These are phyloP conservation scores for Dichotomopilus funicola DNA, from an alignment of 2,329 filamentous ascomycete genomes.

Conservation along the genomic window DNA sequence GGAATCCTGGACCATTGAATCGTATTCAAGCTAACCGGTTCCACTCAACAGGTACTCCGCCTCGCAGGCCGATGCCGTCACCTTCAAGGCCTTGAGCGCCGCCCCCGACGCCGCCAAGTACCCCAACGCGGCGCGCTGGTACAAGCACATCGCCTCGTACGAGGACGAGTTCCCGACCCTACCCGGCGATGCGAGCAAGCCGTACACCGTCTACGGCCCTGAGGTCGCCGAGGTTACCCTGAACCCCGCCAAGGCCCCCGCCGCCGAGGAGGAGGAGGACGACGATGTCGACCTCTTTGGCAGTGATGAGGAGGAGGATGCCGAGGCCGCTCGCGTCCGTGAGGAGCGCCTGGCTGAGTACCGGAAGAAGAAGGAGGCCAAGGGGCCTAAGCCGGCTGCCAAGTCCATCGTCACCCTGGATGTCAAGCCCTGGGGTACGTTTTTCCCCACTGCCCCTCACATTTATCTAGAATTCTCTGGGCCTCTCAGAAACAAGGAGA, in stretches of 20 bases:
- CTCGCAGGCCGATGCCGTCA: constrained; percentile 91
- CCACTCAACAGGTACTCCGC: constrained; percentile 45
- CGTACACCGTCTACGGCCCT: constrained; percentile 85
- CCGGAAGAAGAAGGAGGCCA: constrained; percentile 92
- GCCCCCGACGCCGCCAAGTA: constrained; percentile 77
- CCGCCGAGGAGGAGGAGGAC: constrained; percentile 64
- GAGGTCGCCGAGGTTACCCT: constrained; percentile 69
- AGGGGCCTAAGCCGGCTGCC: constrained; percentile 74
- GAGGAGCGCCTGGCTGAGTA: constrained; percentile 90
- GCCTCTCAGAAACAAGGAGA: neutral
- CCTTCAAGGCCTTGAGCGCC: constrained; percentile 80
- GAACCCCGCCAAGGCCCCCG: constrained; percentile 80
- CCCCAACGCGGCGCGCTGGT: constrained; percentile 94
- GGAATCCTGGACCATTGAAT: neutral
- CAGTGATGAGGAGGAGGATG: constrained; percentile 91
- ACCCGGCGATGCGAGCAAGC: constrained; percentile 82
- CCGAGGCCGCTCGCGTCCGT: constrained; percentile 74
- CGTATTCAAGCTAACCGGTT: constrained; percentile 2
- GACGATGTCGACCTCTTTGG: constrained; percentile 91
- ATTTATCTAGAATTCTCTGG: neutral
- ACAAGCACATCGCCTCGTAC: constrained; percentile 95
- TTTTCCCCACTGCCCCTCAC: constrained; percentile 4
- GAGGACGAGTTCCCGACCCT: constrained; percentile 88
- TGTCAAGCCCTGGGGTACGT: constrained; percentile 97
- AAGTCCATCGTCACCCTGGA: constrained; percentile 96